phyloP scores from a whole-genome alignment of 768 basidiomycete species.

The Xerocomellus chrysenteron region DNA sequence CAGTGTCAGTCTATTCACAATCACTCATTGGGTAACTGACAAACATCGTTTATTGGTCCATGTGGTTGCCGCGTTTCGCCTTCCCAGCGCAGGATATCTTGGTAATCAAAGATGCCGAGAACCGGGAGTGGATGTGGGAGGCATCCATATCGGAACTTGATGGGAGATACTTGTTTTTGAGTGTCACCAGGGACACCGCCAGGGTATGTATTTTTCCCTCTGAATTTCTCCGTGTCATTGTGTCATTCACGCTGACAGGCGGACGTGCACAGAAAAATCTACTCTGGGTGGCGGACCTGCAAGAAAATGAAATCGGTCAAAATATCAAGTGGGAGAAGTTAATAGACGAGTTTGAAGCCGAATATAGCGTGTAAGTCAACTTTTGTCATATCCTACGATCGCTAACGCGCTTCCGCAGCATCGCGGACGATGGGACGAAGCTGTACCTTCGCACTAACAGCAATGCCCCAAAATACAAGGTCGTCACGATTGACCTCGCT shows the following conservation, averaged over 20 bases:
- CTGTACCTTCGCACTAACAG: slow-evolving; percentile 67
- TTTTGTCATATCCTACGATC: neutral
- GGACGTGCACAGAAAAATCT: slow-evolving; percentile 61
- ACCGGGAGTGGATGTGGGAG: slow-evolving; percentile 67
- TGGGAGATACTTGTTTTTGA: slow-evolving; percentile 60
- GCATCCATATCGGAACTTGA: slow-evolving; percentile 57
- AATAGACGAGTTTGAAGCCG: slow-evolving; percentile 64
- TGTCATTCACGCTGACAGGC: neutral
- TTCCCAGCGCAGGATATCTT: slow-evolving; percentile 63
- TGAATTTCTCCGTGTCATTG: neutral
- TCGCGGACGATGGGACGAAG: slow-evolving; percentile 61
- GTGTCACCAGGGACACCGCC: slow-evolving; percentile 58
- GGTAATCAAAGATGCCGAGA: slow-evolving; percentile 58
- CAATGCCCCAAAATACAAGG: slow-evolving; percentile 63
- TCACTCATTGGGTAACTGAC: slow-evolving; percentile 8
- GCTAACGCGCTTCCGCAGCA: slow-evolving; percentile 36
- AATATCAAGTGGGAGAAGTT: slow-evolving; percentile 75
- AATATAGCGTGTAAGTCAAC: slow-evolving; percentile 57
- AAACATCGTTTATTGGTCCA: neutral
- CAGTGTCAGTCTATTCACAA: slow-evolving; percentile 49
- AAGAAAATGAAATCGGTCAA: slow-evolving; percentile 55
- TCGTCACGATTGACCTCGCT: slow-evolving; percentile 62
- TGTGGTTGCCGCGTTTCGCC: slow-evolving; percentile 3
- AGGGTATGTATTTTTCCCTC: slow-evolving; percentile 41
- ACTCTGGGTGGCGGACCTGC: slow-evolving; percentile 70